phyloP scores from a whole-genome alignment of 1,139 yeast genomes.

The Arxiozyma telluris region DNA sequence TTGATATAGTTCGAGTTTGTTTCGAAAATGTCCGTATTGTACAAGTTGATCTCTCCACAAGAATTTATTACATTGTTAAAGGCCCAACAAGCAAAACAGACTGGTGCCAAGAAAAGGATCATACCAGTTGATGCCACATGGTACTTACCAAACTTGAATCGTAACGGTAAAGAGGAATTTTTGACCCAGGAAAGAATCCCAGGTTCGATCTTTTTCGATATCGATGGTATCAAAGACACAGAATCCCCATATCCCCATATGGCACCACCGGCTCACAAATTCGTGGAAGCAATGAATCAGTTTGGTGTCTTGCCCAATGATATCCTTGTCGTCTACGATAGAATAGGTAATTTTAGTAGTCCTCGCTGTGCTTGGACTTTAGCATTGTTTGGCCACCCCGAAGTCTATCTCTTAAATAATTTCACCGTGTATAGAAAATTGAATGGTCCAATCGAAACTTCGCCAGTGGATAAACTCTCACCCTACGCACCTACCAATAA shows the following conservation, averaged over 20 bases:
- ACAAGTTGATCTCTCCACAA: constrained; percentile 25
- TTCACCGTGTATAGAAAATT: constrained; percentile 43
- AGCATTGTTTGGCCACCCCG: constrained; percentile 61
- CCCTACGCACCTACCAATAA: constrained; percentile 31
- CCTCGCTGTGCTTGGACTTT: constrained; percentile 93
- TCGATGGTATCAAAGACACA: constrained; percentile 57
- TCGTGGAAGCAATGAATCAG: constrained; percentile 43
- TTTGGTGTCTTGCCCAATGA: constrained; percentile 41
- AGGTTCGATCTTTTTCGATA: constrained; percentile 66
- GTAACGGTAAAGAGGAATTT: constrained; percentile 51
- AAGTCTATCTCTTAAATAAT: constrained; percentile 62
- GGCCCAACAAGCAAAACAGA: constrained; percentile 7
- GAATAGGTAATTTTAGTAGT: constrained; percentile 71
- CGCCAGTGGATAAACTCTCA: constrained; percentile 21
- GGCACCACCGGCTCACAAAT: constrained; percentile 58
- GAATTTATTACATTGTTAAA: constrained; percentile 17
- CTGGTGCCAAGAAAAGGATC: constrained; percentile 32
- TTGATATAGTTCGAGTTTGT: too few species aligned
- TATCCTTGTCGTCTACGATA: constrained; percentile 73
- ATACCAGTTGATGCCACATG: constrained; percentile 83
- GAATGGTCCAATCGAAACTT: constrained; percentile 35
- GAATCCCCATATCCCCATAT: constrained; percentile 73
- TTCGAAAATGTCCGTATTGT: constrained; percentile 9
- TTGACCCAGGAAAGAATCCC: constrained; percentile 47
- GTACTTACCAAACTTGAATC: constrained; percentile 74